A percentile compares a stretch with the other conserved stretches of the same genome.
phyloP scores from a whole-genome alignment of 192 early-diverging fungal species.

The Linnemannia elongata region DNA sequence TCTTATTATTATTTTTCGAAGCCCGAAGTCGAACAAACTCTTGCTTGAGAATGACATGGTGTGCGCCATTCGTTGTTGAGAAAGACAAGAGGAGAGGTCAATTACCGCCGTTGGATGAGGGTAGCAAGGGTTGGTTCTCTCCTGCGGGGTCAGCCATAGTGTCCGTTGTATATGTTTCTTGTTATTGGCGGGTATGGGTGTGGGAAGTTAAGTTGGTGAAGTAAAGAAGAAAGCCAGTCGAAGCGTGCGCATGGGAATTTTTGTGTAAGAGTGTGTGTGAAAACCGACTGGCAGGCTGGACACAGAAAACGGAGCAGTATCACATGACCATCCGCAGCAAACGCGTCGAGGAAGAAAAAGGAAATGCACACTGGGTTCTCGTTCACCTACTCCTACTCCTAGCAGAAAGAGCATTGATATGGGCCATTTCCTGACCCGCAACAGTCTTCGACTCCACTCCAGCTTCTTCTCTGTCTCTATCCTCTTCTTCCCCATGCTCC shows the following conservation, averaged over 20 bases:
- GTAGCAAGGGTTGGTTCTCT: slow-evolving; percentile 7
- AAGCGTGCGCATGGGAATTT: neutral
- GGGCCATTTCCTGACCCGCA: neutral
- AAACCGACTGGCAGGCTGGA: neutral
- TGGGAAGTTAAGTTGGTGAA: neutral
- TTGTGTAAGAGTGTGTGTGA: neutral
- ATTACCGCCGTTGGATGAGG: neutral
- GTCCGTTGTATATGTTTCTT: neutral
- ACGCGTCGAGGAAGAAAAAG: neutral
- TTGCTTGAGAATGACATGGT: neutral
- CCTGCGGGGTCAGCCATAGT: neutral
- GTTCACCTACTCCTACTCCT: neutral
- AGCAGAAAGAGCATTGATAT: neutral
- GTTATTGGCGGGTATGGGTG: neutral
- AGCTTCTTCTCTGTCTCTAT: neutral
- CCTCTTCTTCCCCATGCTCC: neutral
- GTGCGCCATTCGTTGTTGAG: neutral
- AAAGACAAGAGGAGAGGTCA: neutral
- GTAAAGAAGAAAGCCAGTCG: neutral
- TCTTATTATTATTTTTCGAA: neutral
- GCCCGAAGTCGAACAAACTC: neutral
- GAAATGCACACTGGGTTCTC: neutral
- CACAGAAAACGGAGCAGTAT: neutral
- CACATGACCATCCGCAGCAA: neutral
- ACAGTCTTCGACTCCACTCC: neutral